A percentile compares a stretch with the other conserved stretches of the same genome.
Evolutionary conservation across 768 basidiomycete species (phyloP).

Genomic region (Coprinopsis strossmayeri): DNA sequence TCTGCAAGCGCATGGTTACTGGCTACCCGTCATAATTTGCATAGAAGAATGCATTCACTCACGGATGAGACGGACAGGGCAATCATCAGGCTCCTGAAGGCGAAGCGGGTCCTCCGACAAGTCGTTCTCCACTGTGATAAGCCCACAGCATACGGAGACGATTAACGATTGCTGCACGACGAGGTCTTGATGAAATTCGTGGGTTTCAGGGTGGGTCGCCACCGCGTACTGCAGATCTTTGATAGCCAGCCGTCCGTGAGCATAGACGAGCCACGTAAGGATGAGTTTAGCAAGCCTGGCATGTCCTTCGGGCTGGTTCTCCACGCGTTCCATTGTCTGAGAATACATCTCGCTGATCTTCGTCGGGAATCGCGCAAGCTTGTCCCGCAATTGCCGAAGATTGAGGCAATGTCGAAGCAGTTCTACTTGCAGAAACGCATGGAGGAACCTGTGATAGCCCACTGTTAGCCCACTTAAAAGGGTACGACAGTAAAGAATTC

Average conservation of each 20-base stretch:
- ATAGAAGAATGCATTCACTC: background rate
- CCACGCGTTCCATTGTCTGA: background rate
- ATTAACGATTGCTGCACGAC: background rate
- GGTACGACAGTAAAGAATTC: background rate
- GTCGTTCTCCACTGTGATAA: background rate
- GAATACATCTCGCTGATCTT: background rate
- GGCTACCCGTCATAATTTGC: background rate
- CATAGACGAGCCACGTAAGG: background rate
- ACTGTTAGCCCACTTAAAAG: background rate
- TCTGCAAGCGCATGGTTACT: background rate
- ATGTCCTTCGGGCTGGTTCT: background rate
- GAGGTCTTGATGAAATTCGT: background rate
- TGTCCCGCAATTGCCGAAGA: background rate
- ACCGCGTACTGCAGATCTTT: constrained; percentile 1
- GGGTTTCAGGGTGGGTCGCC: background rate
- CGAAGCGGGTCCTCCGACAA: no score
- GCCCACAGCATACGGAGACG: background rate
- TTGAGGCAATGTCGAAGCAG: background rate
- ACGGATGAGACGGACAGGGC: constrained; percentile 6
- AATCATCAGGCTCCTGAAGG: no score
- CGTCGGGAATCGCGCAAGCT: background rate
- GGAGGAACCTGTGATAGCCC: constrained; percentile 1
- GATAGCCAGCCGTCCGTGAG: background rate
- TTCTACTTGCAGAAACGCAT: constrained; percentile 4
- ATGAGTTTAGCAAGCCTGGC: background rate